Percentiles rank a stretch among this genome's conserved stretches.
phyloP scores from a whole-genome alignment of 2,329 filamentous ascomycete genomes.

The Colletotrichum tabaci region DNA sequence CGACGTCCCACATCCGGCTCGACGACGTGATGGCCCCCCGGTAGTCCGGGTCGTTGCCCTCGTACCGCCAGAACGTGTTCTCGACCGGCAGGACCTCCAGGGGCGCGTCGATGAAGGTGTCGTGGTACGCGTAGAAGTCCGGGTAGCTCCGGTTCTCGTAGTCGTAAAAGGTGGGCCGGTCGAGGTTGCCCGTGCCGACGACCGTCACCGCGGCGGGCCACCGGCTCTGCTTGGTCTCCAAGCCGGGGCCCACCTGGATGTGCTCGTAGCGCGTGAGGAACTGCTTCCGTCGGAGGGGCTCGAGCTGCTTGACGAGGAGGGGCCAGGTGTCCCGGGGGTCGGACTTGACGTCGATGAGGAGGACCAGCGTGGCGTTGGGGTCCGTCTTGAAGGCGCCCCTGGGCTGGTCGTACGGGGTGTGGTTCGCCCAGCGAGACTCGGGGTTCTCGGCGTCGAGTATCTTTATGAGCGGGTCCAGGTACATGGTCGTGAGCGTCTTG shows the following conservation, averaged over 20 bases:
- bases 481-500: conserved; percentile 72
- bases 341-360: conserved; percentile 80
- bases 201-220: conserved; percentile 6
- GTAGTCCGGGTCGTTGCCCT: background rate
- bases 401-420: conserved; percentile 43
- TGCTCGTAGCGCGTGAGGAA: background rate
- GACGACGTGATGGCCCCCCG: background rate
- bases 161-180: background rate
- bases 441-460: conserved; percentile 66
- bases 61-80: background rate
- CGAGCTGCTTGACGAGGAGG: conserved; percentile 25
- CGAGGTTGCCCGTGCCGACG: background rate
- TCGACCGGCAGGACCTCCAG: background rate
- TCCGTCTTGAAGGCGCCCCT: conserved; percentile 70
- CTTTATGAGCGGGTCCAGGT: conserved; percentile 73
- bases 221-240: background rate
- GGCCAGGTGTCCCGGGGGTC: conserved; percentile 65
- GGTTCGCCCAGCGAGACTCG: conserved; percentile 60
- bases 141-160: background rate
- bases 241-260: background rate
- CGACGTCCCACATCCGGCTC: background rate
- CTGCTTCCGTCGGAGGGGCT: background rate
- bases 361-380: conserved; percentile 67
- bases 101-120: background rate
- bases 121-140: background rate